phyloP scores from a whole-genome alignment of 2,329 filamentous ascomycete species.

The Diaporthe helianthi region DNA sequence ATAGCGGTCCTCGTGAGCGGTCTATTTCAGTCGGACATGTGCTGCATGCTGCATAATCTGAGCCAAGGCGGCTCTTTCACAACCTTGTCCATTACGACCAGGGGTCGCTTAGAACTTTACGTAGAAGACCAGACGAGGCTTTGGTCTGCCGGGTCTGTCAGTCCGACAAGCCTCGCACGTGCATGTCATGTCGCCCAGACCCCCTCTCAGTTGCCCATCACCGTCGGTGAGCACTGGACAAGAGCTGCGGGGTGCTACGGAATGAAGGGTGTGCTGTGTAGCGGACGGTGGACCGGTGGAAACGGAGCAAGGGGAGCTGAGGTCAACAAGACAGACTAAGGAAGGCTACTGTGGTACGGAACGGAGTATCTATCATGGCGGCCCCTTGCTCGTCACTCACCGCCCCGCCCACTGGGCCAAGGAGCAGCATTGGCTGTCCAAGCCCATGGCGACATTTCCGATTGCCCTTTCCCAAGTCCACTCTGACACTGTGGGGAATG shows the following conservation, averaged over 20 bases:
- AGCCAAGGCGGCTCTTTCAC: conserved; percentile 9
- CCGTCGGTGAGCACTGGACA: background rate
- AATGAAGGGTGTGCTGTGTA: background rate
- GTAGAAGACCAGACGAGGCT: conserved; percentile 13
- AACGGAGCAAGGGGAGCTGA: background rate
- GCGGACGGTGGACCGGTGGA: background rate
- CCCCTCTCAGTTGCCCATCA: background rate
- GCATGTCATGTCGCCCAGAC: conserved; percentile 1
- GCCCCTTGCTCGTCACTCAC: conserved; percentile 13
- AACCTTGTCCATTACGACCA: background rate
- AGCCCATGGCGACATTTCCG: conserved; percentile 23
- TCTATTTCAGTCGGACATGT: background rate
- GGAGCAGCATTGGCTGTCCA: background rate
- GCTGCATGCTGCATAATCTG: background rate
- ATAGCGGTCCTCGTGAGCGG: conserved; percentile 10
- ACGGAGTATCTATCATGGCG: background rate
- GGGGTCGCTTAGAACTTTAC: conserved; percentile 11
- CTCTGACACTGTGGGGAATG: background rate
- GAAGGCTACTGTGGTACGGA: too few species aligned
- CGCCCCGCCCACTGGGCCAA: conserved; percentile 1
- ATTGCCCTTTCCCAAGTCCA: conserved; percentile 14
- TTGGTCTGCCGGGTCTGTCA: conserved; percentile 17
- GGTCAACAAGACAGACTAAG: background rate
- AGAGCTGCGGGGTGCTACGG: background rate
- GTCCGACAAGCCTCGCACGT: background rate